Percentiles rank a stretch among this genome's conserved stretches.
phyloP scores from a whole-genome alignment of 1,284 basidiomycete species.

The Coniferiporia sulphurascens region DNA sequence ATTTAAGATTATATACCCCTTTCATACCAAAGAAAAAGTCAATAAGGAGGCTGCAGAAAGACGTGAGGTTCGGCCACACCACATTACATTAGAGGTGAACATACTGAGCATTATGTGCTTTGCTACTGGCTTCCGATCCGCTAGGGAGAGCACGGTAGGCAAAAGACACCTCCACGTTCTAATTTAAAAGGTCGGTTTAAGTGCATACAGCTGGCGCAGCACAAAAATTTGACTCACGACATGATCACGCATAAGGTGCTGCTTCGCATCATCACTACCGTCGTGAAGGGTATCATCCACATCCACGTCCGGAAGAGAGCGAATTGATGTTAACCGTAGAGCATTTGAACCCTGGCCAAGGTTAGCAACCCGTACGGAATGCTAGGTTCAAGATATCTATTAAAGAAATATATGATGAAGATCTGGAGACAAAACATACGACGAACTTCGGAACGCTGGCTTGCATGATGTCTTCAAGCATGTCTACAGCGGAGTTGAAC shows the following conservation, averaged over 20 bases:
- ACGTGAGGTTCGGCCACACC: not conserved
- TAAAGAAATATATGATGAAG: not conserved
- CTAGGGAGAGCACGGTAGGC: conserved; percentile 67
- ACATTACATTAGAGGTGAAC: conserved; percentile 16
- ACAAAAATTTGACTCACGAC: conserved; percentile 14
- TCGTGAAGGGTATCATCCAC: conserved; percentile 19
- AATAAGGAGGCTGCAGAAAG: conserved; percentile 44
- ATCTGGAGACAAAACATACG: conserved; percentile 22
- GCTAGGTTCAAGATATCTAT: conserved; percentile 19
- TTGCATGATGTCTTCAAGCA: conserved; percentile 41
- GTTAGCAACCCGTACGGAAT: conserved; percentile 34
- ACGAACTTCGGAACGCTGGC: conserved; percentile 34
- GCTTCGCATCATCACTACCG: conserved; percentile 5
- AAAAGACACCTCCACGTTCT: conserved; percentile 75
- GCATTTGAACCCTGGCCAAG: conserved; percentile 33
- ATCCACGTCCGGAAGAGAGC: conserved; percentile 30
- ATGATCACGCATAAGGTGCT: conserved; percentile 19
- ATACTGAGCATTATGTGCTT: conserved; percentile 57
- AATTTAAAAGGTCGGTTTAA: not conserved
- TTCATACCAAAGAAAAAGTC: conserved; percentile 62
- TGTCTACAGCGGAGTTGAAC: conserved; percentile 32
- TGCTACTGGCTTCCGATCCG: conserved; percentile 32
- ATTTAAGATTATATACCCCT: conserved; percentile 42
- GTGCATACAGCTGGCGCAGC: not conserved
- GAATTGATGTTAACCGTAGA: conserved; percentile 33